These are phyloP conservation scores for Leccinum pellstonianum DNA, from an alignment of 768 basidiomycete genomes.

Conservation along the genomic window DNA sequence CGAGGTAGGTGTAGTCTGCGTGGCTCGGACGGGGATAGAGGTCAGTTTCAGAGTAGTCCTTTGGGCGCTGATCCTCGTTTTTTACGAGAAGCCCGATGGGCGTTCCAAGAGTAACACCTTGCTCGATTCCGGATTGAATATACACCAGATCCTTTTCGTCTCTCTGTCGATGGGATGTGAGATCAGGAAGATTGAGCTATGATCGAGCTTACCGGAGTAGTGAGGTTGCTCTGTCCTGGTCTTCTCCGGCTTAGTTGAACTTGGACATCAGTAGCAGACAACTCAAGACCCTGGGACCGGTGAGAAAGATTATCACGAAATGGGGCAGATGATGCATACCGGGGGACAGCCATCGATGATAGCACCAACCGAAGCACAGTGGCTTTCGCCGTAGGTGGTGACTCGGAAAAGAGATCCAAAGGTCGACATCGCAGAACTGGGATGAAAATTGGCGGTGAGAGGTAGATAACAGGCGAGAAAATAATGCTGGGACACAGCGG, in stretches of 20 bases:
- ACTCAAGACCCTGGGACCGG: conserved; percentile 66
- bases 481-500: conserved; percentile 6
- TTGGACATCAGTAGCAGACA: conserved; percentile 85
- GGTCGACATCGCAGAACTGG: conserved; percentile 70
- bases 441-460: conserved; percentile 13
- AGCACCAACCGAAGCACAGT: conserved; percentile 94
- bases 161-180: conserved; percentile 51
- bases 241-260: conserved; percentile 85
- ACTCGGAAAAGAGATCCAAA: conserved; percentile 91
- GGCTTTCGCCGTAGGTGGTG: conserved; percentile 97
- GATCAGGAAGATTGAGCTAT: not conserved
- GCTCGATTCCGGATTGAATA: conserved; percentile 91
- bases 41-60: conserved; percentile 98
- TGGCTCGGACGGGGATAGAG: conserved; percentile 96
- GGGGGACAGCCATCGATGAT: conserved; percentile 98
- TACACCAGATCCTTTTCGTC: conserved; percentile 95
- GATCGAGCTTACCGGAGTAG: conserved; percentile 75
- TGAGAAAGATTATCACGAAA: conserved; percentile 14
- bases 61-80: conserved; percentile 97
- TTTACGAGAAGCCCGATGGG: conserved; percentile 96
- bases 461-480: conserved; percentile 4
- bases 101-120: conserved; percentile 93
- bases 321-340: conserved; percentile 44
- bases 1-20: conserved; percentile 96
- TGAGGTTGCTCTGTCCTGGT: conserved; percentile 95